Conservation (phyloP, 2,329 filamentous ascomycete species). For the Paraconiothyrium brasiliense region DNA sequence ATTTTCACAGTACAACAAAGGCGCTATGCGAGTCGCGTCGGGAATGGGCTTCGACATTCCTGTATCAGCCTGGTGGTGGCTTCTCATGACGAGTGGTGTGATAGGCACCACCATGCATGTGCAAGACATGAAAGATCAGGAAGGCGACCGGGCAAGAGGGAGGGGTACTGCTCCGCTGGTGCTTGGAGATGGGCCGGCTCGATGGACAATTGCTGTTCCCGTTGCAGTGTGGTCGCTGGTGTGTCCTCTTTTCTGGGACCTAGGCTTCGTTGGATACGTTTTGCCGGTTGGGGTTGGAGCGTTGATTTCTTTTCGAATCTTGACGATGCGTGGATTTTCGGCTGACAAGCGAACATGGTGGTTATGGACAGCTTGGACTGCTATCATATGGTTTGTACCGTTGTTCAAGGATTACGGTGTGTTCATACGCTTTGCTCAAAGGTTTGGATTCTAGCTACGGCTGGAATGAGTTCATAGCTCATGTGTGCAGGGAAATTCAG, state of each 20-base stretch:
- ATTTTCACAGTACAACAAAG: constrained; percentile 23
- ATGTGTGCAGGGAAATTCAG: too few relatives aligned
- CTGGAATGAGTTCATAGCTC: too few relatives aligned
- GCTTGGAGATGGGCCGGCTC: constrained; percentile 23
- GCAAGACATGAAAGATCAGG: constrained; percentile 29
- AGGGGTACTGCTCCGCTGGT: constrained; percentile 32
- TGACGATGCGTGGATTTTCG: background rate
- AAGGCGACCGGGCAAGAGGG: constrained; percentile 27
- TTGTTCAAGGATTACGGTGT: background rate
- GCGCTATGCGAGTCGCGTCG: constrained; percentile 18
- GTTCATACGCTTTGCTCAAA: background rate
- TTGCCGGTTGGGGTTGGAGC: background rate
- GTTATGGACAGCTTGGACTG: background rate
- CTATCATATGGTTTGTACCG: background rate
- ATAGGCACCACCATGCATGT: background rate
- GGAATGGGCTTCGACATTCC: constrained; percentile 1
- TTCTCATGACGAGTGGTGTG: background rate
- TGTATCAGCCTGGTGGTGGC: background rate
- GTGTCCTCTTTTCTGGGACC: background rate
- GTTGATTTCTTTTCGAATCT: background rate
- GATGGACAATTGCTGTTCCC: constrained; percentile 3
- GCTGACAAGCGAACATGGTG: background rate
- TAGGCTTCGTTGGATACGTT: background rate
- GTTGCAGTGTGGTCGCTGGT: background rate
- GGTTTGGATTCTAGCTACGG: too few relatives aligned